Base-by-base conservation (phyloP, 768 basidiomycete species). In the Lanmaoa rubissima region DNA sequence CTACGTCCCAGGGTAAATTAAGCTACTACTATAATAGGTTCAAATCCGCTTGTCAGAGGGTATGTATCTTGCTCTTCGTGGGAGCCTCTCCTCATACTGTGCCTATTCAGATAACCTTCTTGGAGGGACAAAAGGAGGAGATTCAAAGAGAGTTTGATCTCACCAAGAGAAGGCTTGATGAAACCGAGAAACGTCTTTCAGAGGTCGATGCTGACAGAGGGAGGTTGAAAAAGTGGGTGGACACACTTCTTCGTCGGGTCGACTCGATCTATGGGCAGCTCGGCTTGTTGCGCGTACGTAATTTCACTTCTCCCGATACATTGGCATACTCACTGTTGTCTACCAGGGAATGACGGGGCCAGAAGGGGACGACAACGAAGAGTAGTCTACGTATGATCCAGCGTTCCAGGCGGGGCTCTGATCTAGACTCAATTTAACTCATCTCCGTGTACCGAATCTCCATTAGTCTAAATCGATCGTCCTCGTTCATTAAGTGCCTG, bases 141-240 rank as follows among this genome's bases (percentile, higher is more conserved):
- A 55, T 67, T 16, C 51, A 64, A 53, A 67, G 17, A 31, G 38
- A 64, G 19, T 58, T 58, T 6, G 48, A 64, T 38, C 6, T 50
- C 24, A 43, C 65, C 10, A 52, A 54, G 58, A 61, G 13, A 41
- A 53, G 54, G 31, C 67, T 64, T n/a, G 53, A 62, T 9, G 60
- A 64, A 39, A 65, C 65, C 7, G 65, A 62, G 50, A 35, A 45
- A 40, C 40, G 38, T 24, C 60, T 68, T 5, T 54, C 38, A 26
- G 65, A 69, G 48, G 56, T 58, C 16, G 57, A 62, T 10, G 49
- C 40, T 21, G 62, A 67, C 35, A 61, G 28, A 31, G n/a, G 12
- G 50, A 62, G 31, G 31, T 46, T 61, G 51, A 55, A 24, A n/a
- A 46, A 19, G 48, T 54, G 49, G 62, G 65, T 44, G 17, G 21